phyloP scores from a whole-genome alignment of 2,329 filamentous ascomycete species.

The Aspergillus cejpii region DNA sequence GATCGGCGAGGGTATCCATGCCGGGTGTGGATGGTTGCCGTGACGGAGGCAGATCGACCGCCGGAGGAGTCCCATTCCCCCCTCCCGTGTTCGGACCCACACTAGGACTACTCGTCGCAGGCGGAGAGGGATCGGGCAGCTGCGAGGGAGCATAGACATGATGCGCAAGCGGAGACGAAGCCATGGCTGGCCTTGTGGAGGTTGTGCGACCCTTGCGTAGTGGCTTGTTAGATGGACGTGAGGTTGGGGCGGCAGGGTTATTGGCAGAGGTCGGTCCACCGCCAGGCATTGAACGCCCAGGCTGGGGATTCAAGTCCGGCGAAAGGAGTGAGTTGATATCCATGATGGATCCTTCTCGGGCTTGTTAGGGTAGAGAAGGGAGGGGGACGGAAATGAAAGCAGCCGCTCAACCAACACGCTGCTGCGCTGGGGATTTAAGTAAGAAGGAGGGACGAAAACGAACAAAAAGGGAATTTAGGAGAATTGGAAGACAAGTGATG shows the following conservation, averaged over 20 bases:
- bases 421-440: conserved; percentile 6
- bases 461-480: conserved; percentile 2
- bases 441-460: conserved; percentile 3
- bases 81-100: conserved; percentile 22
- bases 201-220: conserved; percentile 33
- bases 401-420: conserved; percentile 7
- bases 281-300: conserved; percentile 30
- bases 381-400: conserved; percentile 2
- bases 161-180: conserved; percentile 39
- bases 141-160: conserved; percentile 38
- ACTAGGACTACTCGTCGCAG: conserved; percentile 27
- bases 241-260: conserved; percentile 22
- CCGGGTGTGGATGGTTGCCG: conserved; percentile 41
- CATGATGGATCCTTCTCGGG: conserved; percentile 26
- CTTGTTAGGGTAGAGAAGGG: neutral
- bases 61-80: conserved; percentile 33
- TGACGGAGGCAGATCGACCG: conserved; percentile 29
- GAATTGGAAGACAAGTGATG: conserved; percentile 25
- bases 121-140: conserved; percentile 34
- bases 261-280: conserved; percentile 22
- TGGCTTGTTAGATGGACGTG: conserved; percentile 32
- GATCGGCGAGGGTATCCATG: conserved; percentile 46
- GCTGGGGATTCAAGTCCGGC: conserved; percentile 38
- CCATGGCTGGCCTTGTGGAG: conserved; percentile 30
- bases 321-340: conserved; percentile 45